Percentiles rank a stretch among this genome's conserved stretches.
Conservation (phyloP, 306 rosid genomes). For the Potentilla sterilis region DNA sequence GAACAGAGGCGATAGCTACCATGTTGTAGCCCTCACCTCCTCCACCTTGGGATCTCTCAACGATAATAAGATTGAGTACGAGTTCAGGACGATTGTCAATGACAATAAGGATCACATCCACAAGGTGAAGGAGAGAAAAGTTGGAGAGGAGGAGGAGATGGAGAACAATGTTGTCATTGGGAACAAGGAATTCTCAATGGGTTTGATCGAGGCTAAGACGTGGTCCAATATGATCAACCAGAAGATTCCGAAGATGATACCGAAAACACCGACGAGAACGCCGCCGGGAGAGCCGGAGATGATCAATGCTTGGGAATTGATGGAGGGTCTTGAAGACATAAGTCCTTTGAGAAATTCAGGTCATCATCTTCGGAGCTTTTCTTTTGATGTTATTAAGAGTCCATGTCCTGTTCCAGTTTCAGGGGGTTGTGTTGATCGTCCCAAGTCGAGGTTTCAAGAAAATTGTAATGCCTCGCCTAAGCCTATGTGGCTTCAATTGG, state of each 20-base stretch:
- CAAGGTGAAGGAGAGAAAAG: neutral
- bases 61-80: constrained; percentile 8
- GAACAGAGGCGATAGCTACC: constrained; percentile 53
- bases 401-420: constrained; percentile 16
- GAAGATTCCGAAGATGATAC: constrained; percentile 51
- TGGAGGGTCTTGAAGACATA: constrained; percentile 90
- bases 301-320: constrained; percentile 86
- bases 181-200: constrained; percentile 42
- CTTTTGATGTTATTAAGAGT: constrained; percentile 45
- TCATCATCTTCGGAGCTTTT: constrained; percentile 57
- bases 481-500: constrained; percentile 54
- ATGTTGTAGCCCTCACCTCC: constrained; percentile 77
- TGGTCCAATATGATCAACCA: constrained; percentile 76
- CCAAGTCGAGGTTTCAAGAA: constrained; percentile 30
- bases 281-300: constrained; percentile 86
- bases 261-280: constrained; percentile 54
- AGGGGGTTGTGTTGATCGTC: constrained; percentile 33
- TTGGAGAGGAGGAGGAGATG: neutral
- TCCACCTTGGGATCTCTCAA: constrained; percentile 74
- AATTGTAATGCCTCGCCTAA: constrained; percentile 25
- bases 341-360: constrained; percentile 65
- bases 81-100: neutral
- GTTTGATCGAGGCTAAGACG: constrained; percentile 60
- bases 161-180: neutral
- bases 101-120: constrained; percentile 2